A percentile compares a stretch with the other conserved stretches of the same genome.
These are phyloP conservation scores for Pharnaceum exiguum DNA, from an alignment of 148 eudicot genomes.

Conservation along the genomic window DNA sequence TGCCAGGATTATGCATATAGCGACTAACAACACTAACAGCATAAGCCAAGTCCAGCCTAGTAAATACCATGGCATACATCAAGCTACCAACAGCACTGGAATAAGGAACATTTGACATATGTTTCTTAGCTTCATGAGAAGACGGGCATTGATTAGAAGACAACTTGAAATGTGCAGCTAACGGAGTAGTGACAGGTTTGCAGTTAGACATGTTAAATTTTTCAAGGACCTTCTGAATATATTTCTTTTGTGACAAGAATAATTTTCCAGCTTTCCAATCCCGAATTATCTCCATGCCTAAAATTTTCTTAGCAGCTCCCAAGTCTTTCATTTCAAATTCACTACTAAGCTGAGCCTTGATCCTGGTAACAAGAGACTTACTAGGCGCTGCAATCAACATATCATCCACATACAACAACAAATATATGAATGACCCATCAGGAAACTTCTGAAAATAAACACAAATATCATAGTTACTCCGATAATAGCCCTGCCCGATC, in stretches of 20 bases:
- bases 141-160: background rate
- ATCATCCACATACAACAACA: background rate
- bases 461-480: background rate
- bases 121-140: background rate
- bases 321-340: background rate
- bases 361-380: background rate
- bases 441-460: background rate
- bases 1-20: background rate
- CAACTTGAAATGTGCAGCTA: conserved; percentile 1
- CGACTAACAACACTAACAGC: conserved; percentile 1
- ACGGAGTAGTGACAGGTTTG: background rate
- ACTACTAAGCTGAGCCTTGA: background rate
- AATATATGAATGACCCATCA: background rate
- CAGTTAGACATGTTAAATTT: background rate
- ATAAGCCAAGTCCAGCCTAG: background rate
- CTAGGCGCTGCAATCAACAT: background rate
- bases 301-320: background rate
- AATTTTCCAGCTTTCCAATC: background rate
- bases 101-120: background rate
- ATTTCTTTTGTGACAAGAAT: background rate
- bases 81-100: background rate
- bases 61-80: conserved; percentile 4
- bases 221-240: background rate
- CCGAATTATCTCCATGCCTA: background rate
- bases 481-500: background rate